Base-by-base conservation (phyloP, 2,329 filamentous ascomycete species). In the Scedosporium minutisporum region DNA sequence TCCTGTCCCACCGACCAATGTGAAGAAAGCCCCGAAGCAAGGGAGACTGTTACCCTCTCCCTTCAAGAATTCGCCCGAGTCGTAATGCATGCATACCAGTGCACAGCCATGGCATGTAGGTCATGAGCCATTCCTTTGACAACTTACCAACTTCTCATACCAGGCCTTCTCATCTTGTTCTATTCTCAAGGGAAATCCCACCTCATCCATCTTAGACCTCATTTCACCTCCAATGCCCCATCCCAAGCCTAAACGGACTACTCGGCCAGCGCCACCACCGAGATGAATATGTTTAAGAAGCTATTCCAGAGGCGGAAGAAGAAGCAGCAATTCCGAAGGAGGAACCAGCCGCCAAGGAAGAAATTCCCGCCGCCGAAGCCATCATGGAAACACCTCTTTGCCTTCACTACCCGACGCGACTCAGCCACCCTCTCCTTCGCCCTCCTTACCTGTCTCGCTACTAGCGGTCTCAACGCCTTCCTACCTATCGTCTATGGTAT, bases 401-500 rank as follows among this genome's bases (percentile, higher is more conserved):
- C 77, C 51, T 96, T 96, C 72, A 89, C 87, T 0, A 83, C 79
- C n/a, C 78, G 73, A 66, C 75, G 77, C 16, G 87, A 96, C 69
- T 65, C 81, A 0, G 74, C 77, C 0, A 70, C 83, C 3, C 72
- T 93, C 0, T 57, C 77, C 10, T 68, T 78, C 1, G 89, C 86
- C 0, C 59, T 88, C 0, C 10, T 81, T 3, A 76, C 84, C 1
- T 83, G 89, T 0, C 70, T 85, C 3, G 67, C 83, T 1, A 80
- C 85, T 7, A 89, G 89, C 1, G 80, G 82, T 0, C 76, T 87
- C 12, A 83, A 85, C 62, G 89, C 90, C 0, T 75, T 81, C 1
- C 80, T 90, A 27, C 84, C 91, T 3, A 77, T 92, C 29, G 72
- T 96, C 1, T 82, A 93, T 1, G 93, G 93, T 12, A 81, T 82